Evolutionary conservation across 495 filamentous ascomycete species (phyloP).

Genomic region (Clohesyomyces aquaticus): DNA sequence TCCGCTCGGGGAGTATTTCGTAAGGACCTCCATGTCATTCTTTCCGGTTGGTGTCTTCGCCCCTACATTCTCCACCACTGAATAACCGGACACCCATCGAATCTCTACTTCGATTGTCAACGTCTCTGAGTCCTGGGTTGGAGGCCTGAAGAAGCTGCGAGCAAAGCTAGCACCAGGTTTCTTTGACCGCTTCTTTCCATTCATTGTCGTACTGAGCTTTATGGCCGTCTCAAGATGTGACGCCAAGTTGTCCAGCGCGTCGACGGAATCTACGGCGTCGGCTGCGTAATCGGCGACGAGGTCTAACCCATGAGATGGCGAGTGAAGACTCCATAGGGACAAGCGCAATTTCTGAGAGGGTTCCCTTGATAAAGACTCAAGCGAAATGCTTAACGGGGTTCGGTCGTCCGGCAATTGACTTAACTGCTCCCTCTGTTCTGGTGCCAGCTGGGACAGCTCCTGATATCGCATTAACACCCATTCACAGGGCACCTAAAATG

Average conservation of each 20-base stretch:
- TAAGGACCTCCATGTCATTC: constrained; percentile 27
- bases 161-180: constrained; percentile 15
- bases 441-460: background rate
- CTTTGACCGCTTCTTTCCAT: constrained; percentile 9
- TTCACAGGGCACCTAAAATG: background rate
- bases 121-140: background rate
- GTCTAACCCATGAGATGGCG: constrained; percentile 6
- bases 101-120: constrained; percentile 22
- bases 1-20: constrained; percentile 22
- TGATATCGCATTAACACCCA: background rate
- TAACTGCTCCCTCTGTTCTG: background rate
- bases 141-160: constrained; percentile 14
- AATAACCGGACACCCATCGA: constrained; percentile 22
- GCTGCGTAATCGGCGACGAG: constrained; percentile 8
- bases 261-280: no score
- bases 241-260: constrained; percentile 13
- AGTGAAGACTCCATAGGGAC: constrained; percentile 13
- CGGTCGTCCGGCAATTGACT: background rate
- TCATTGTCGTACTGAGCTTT: constrained; percentile 4
- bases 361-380: constrained; percentile 19
- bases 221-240: constrained; percentile 18
- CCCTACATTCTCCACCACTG: constrained; percentile 24
- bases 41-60: background rate
- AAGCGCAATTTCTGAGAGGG: constrained; percentile 10
- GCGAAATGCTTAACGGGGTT: constrained; percentile 14